Percentiles rank a stretch among this genome's conserved stretches.
Conservation (phyloP, 2,329 filamentous ascomycete species). For the Thelonectria olida region DNA sequence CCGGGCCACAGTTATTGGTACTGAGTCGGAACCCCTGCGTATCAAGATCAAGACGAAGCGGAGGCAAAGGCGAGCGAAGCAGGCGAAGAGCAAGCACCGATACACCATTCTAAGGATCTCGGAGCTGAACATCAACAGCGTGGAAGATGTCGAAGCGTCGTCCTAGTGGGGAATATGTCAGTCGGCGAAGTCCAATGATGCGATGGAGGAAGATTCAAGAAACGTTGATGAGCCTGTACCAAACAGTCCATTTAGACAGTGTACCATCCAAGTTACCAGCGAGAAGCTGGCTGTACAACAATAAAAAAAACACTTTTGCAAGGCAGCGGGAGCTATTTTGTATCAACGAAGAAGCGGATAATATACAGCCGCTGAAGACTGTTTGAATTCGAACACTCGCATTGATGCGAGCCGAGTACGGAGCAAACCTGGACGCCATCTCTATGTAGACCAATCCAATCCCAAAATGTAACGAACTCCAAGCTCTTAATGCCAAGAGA, state of each 20-base stretch:
- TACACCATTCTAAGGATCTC: slow-evolving; percentile 88
- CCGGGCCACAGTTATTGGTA: slow-evolving; percentile 83
- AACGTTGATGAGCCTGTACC: slow-evolving; percentile 33
- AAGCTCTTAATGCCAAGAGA: slow-evolving; percentile 28
- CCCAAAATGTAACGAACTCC: slow-evolving; percentile 20
- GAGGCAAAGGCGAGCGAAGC: slow-evolving; percentile 77
- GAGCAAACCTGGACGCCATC: slow-evolving; percentile 26
- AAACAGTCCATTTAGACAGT: slow-evolving; percentile 37
- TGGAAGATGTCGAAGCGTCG: slow-evolving; percentile 50
- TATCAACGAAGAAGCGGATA: not conserved
- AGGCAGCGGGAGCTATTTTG: not conserved
- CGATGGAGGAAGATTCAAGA: slow-evolving; percentile 10
- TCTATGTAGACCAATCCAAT: slow-evolving; percentile 29
- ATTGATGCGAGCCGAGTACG: slow-evolving; percentile 15
- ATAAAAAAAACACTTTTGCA: slow-evolving; percentile 33
- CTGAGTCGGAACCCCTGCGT: slow-evolving; percentile 82
- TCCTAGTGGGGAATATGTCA: slow-evolving; percentile 13
- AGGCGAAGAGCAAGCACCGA: slow-evolving; percentile 87
- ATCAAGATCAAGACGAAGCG: slow-evolving; percentile 84
- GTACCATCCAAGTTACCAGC: slow-evolving; percentile 38
- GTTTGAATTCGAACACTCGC: slow-evolving; percentile 32
- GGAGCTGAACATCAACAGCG: slow-evolving; percentile 73
- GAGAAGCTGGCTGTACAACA: slow-evolving; percentile 42
- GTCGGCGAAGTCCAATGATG: slow-evolving; percentile 13
- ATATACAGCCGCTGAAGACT: slow-evolving; percentile 29